phyloP scores from a whole-genome alignment of 2,329 filamentous ascomycete species.

The Fusarium burgessii region DNA sequence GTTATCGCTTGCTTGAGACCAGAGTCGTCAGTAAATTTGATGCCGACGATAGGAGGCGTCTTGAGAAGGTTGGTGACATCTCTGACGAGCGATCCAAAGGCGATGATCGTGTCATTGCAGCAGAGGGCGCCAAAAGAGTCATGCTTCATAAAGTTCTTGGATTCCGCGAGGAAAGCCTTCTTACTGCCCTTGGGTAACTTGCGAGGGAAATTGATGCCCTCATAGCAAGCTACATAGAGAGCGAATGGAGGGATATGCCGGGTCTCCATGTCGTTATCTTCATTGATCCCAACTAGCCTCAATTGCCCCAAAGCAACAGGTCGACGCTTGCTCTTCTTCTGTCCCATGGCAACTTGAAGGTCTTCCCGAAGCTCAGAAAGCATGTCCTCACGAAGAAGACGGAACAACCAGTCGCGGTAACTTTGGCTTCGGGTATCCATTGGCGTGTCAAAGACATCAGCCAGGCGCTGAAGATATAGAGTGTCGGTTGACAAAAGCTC shows the following conservation, averaged over 20 bases:
- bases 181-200: conserved; percentile 46
- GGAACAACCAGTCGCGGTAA: conserved; percentile 79
- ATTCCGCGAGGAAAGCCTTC: conserved; percentile 60
- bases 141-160: conserved; percentile 66
- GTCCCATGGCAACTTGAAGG: conserved; percentile 61
- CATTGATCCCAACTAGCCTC: conserved; percentile 53
- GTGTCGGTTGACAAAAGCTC: conserved; percentile 67
- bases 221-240: conserved; percentile 56
- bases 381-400: conserved; percentile 78
- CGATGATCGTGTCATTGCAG: conserved; percentile 62
- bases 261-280: conserved; percentile 40
- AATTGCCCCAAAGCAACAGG: conserved; percentile 57
- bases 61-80: conserved; percentile 59
- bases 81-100: conserved; percentile 70
- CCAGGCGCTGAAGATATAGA: conserved; percentile 67
- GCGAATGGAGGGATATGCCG: conserved; percentile 47
- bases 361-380: conserved; percentile 74
- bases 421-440: conserved; percentile 54
- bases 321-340: conserved; percentile 59
- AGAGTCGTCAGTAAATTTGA: conserved; percentile 63
- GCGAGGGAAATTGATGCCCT: conserved; percentile 60
- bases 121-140: conserved; percentile 72
- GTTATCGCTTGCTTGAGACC: conserved; percentile 61
- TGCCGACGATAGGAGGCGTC: conserved; percentile 59
- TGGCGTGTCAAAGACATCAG: conserved; percentile 59